A percentile compares a stretch with the other conserved stretches of the same genome.
phyloP scores from a whole-genome alignment of 1,284 basidiomycete species.

The Melanopsichium pennsylvanicum region DNA sequence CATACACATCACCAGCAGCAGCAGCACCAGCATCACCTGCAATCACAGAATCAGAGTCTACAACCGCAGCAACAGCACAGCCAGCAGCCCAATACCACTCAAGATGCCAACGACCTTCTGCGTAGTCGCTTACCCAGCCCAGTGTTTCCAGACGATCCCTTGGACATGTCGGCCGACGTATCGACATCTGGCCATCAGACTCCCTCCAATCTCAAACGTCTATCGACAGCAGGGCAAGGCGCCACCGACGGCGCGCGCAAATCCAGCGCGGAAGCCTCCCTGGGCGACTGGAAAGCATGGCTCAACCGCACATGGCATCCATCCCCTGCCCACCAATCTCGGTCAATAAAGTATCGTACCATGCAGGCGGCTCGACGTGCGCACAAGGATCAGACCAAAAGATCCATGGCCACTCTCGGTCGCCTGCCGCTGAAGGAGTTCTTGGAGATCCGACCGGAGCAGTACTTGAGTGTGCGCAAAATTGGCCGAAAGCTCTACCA shows the following conservation, averaged over 20 bases:
- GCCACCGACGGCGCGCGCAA: conserved; percentile 28
- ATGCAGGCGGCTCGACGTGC: conserved; percentile 45
- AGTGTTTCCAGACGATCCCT: conserved; percentile 40
- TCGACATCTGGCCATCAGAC: conserved; percentile 21
- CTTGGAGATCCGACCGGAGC: conserved; percentile 47
- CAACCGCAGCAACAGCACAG: conserved; percentile 16
- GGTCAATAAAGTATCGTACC: conserved; percentile 41
- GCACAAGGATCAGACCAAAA: conserved; percentile 39
- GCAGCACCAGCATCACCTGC: conserved; percentile 19
- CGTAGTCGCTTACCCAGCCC: conserved; percentile 41
- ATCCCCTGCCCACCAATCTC: conserved; percentile 28
- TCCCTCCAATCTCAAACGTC: conserved; percentile 28
- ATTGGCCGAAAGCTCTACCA: conserved; percentile 48
- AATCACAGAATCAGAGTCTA: conserved; percentile 11
- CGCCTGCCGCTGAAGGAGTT: conserved; percentile 52
- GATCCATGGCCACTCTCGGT: conserved; percentile 51
- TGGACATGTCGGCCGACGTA: conserved; percentile 30
- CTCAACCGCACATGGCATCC: conserved; percentile 41
- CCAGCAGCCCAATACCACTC: conserved; percentile 4
- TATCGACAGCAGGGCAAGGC: conserved; percentile 20
- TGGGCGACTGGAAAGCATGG: conserved; percentile 47
- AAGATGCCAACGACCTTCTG: conserved; percentile 26
- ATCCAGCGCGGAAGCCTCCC: conserved; percentile 18
- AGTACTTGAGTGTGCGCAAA: conserved; percentile 51
- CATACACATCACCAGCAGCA: conserved; percentile 9